Evolutionary conservation across 2,329 filamentous ascomycete species (phyloP).

Genomic region (Botrytis aclada): DNA sequence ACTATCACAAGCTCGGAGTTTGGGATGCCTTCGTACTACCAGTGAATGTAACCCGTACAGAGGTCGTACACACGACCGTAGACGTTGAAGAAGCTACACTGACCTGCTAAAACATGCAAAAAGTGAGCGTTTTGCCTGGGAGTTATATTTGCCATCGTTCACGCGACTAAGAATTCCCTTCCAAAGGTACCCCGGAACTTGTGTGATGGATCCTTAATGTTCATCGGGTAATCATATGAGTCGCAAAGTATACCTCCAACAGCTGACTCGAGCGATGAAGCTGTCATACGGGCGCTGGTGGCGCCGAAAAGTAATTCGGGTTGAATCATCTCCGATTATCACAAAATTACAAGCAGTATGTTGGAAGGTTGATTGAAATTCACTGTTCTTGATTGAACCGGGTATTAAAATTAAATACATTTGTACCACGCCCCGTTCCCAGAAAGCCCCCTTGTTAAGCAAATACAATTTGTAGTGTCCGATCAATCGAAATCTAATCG

Average conservation of each 20-base stretch:
- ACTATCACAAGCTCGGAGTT: neutral
- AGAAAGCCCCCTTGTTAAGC: neutral
- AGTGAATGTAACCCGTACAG: neutral
- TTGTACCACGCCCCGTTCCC: neutral
- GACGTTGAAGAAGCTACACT: neutral
- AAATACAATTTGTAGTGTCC: neutral
- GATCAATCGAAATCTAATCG: neutral
- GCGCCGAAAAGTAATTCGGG: neutral
- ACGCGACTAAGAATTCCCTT: neutral
- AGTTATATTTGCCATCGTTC: neutral
- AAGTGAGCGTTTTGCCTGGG: neutral
- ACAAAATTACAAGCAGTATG: neutral
- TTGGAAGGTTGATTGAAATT: neutral
- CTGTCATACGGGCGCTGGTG: neutral
- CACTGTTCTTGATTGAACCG: neutral
- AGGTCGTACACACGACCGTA: neutral
- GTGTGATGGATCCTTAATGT: neutral
- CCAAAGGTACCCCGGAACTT: neutral
- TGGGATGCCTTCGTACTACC: neutral
- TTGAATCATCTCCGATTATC: constrained; percentile 3
- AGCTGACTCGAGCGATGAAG: constrained; percentile 2
- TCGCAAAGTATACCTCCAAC: neutral
- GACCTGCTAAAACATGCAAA: neutral
- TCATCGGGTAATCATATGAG: constrained; percentile 3
- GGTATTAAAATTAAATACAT: neutral